Conservation (phyloP, 176 grass and related monocot genomes). For the Cenchrus fungigraminus region DNA sequence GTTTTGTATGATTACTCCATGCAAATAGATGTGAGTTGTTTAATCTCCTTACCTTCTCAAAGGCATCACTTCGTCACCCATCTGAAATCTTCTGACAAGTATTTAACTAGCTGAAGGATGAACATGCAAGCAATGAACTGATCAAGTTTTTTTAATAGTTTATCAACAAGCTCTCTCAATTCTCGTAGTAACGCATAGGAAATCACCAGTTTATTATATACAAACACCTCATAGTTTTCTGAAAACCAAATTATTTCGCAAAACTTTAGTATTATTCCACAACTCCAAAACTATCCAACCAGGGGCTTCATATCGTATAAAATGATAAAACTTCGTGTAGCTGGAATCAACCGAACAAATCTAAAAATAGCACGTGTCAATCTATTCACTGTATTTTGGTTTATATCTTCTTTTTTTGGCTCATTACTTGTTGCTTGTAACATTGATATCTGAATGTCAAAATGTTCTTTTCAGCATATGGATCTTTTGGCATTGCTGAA, state of each 20-base stretch:
- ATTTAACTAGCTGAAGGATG: no score
- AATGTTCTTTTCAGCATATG: slow-evolving; percentile 67
- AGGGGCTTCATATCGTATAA: background rate
- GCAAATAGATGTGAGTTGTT: no score
- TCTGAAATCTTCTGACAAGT: no score
- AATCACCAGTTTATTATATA: background rate
- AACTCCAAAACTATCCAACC: background rate
- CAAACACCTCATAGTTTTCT: background rate
- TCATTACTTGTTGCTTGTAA: slow-evolving; percentile 2
- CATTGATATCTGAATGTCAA: background rate
- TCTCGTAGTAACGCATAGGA: no score
- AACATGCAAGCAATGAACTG: no score
- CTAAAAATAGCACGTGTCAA: background rate
- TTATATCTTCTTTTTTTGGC: background rate
- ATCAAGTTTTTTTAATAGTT: no score
- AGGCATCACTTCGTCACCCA: no score
- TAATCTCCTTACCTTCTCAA: no score
- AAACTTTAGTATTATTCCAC: background rate
- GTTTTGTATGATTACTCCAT: no score
- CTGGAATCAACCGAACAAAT: background rate
- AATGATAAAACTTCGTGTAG: background rate
- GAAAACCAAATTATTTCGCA: background rate
- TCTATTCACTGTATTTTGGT: slow-evolving; percentile 8
- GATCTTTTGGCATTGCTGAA: slow-evolving; percentile 91
- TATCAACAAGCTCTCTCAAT: no score